Base-by-base conservation (phyloP, 2,329 filamentous ascomycete genomes). In the Metarhizium sp. region DNA sequence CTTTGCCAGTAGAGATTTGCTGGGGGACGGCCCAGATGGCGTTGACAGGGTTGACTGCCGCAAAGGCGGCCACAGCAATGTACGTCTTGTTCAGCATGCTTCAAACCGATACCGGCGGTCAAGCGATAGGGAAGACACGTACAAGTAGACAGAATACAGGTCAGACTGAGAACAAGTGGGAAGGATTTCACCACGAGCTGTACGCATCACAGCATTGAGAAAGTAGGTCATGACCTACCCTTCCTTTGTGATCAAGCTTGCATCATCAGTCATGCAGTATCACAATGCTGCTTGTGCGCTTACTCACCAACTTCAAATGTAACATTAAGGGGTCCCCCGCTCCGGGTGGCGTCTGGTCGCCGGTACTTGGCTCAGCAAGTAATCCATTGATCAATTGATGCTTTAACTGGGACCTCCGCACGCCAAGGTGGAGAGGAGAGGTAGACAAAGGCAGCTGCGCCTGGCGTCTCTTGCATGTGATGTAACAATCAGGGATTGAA, bases 21-120 rank as follows among this genome's bases (percentile, higher is more conserved):
- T 71, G 70, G 2, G 82, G 82, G 25, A 75, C 71, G 13, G 82
- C 82, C 82, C 82, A 85, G 57, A 85, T 66, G 14, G 81, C 81
- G n/a, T 71, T 61, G 55, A 68, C 77, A 11, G 73, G 73, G 13
- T 68, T 62, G 55, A 73, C 34, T 8, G 36, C 64, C 51, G 69
- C 69, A 59, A 75, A 62, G 50, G 76, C 67, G 47, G 74, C 65
- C 53, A 73, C 58, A 47, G 72, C 67, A 54, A 75, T 61, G 40
- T 43, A 6, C 6, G 34, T 18, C 36, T 40, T 52, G 42, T n/a
- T 45, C 18, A 30, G 20, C 36, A 42, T 52, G 18, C 10, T 52
- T 29, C 46, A 5, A 48, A 3, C 11, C 4, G 7, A 30, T 48
- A 6, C 20, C 20, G 20, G 3, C 2, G 20, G 20, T 25, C 20